Evolutionary conservation across 1,284 basidiomycete genomes (phyloP).

Genomic region (Pseudozyma tsukubaensis): DNA sequence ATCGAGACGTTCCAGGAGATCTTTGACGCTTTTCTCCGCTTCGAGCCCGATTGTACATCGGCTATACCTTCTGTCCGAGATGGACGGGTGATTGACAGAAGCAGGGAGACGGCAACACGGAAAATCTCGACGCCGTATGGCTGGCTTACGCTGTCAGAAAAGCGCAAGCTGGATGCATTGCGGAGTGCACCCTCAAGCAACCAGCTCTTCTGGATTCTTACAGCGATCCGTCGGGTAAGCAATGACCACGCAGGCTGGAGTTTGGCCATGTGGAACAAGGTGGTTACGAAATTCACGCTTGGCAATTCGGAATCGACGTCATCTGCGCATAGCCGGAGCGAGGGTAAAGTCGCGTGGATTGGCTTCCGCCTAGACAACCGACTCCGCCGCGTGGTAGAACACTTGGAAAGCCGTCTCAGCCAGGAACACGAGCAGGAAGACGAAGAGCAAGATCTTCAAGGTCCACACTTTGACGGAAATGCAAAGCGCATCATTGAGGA

Average conservation of each 20-base stretch:
- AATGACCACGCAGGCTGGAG: slow-evolving; percentile 39
- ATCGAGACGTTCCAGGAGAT: slow-evolving; percentile 43
- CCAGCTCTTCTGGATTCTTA: slow-evolving; percentile 48
- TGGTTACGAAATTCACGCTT: slow-evolving; percentile 31
- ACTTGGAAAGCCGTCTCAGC: slow-evolving; percentile 17
- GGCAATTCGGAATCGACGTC: not conserved
- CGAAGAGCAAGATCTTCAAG: not conserved
- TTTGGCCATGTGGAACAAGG: slow-evolving; percentile 40
- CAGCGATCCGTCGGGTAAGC: slow-evolving; percentile 41
- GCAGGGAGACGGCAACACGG: not conserved
- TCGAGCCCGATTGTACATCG: slow-evolving; percentile 20
- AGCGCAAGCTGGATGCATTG: slow-evolving; percentile 20
- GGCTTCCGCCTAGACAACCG: slow-evolving; percentile 33
- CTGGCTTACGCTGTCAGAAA: slow-evolving; percentile 23
- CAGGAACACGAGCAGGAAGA: slow-evolving; percentile 3
- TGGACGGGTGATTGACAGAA: not conserved
- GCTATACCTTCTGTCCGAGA: not conserved
- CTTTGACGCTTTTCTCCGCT: slow-evolving; percentile 34
- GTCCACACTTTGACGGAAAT: no score
- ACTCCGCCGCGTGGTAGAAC: slow-evolving; percentile 30
- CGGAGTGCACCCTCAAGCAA: slow-evolving; percentile 30
- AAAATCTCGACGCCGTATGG: slow-evolving; percentile 22
- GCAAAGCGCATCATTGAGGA: slow-evolving; percentile 1
- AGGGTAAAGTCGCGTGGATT: slow-evolving; percentile 9
- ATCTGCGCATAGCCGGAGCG: not conserved